Percentiles rank a stretch among this genome's conserved stretches.
Conservation (phyloP, 352 stramenopile species). For the Halophytophthora polymorphica region DNA sequence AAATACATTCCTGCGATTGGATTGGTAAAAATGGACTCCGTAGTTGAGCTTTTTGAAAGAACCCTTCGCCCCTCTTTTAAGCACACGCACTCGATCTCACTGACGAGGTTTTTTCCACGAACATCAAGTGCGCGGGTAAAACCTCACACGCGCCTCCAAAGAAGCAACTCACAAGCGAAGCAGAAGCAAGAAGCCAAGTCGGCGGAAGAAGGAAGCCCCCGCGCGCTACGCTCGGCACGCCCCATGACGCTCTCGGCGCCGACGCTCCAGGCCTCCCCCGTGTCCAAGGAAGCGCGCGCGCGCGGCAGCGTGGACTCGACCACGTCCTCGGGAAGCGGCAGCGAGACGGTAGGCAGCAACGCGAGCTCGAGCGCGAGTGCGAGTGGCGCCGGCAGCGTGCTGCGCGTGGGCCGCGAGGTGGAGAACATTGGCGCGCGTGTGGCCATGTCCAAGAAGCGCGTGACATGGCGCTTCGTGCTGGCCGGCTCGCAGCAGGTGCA, state of each 20-base stretch:
- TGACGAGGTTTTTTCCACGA: too few relatives aligned
- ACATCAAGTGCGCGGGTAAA: too few relatives aligned
- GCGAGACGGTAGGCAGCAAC: background rate
- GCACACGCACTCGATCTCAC: too few relatives aligned
- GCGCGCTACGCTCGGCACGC: too few relatives aligned
- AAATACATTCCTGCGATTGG: too few relatives aligned
- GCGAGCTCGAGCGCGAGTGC: constrained; percentile 11
- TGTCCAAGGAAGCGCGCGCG: constrained; percentile 22
- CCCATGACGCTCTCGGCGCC: constrained; percentile 45
- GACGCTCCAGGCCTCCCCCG: constrained; percentile 13
- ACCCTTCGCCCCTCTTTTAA: too few relatives aligned
- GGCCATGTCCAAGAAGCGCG: constrained; percentile 79
- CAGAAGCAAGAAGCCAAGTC: too few relatives aligned
- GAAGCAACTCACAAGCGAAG: too few relatives aligned
- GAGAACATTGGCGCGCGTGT: constrained; percentile 85
- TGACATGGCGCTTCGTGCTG: constrained; percentile 85
- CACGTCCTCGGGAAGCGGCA: constrained; percentile 12
- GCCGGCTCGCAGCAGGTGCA: constrained; percentile 71
- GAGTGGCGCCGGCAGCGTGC: constrained; percentile 26
- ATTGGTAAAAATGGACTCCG: too few relatives aligned
- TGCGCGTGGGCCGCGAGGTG: constrained; percentile 64
- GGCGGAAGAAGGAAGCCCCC: too few relatives aligned
- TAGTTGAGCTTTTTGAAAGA: too few relatives aligned
- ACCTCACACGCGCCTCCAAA: too few relatives aligned
- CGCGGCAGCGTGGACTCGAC: constrained; percentile 36